Evolutionary conservation across 2,329 filamentous ascomycete genomes (phyloP).

Genomic region (Diplodia sapinea): DNA sequence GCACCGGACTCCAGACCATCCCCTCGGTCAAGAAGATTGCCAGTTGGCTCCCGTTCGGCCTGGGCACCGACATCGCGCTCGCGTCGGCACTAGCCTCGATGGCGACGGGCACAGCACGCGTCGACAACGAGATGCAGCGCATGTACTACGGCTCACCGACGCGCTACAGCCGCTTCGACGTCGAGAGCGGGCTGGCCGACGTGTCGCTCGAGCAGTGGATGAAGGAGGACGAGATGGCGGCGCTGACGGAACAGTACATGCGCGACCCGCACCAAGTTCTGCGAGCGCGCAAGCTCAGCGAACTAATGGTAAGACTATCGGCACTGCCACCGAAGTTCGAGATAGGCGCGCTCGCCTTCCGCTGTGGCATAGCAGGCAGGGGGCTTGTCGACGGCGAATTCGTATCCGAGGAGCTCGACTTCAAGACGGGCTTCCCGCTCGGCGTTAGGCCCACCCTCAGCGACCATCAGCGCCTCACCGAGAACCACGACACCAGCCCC

Average conservation of each 20-base stretch:
- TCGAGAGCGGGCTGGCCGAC: constrained; percentile 48
- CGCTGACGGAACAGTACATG: constrained; percentile 49
- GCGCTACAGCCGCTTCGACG: constrained; percentile 48
- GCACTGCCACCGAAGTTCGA: constrained; percentile 46
- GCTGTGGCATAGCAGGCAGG: constrained; percentile 42
- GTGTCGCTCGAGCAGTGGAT: constrained; percentile 50
- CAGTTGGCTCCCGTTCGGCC: constrained; percentile 48
- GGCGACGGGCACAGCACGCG: constrained; percentile 47
- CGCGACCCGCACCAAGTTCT: constrained; percentile 44
- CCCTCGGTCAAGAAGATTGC: constrained; percentile 46
- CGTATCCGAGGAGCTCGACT: constrained; percentile 44
- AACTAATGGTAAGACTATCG: constrained; percentile 46
- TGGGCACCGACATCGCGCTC: constrained; percentile 47
- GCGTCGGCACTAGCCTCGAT: constrained; percentile 46
- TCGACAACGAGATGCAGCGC: constrained; percentile 50
- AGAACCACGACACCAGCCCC: constrained; percentile 40
- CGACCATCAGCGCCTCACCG: constrained; percentile 37
- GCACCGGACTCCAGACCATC: constrained; percentile 47
- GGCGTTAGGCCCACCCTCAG: constrained; percentile 37
- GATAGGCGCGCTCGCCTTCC: constrained; percentile 43
- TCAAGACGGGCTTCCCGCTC: constrained; percentile 46
- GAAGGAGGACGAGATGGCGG: constrained; percentile 50
- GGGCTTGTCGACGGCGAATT: constrained; percentile 43
- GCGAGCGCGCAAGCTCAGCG: constrained; percentile 41
- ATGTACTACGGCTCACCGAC: constrained; percentile 48